Evolutionary conservation across 768 basidiomycete species (phyloP), one percentile per base, ranked within the genome.

Genomic region (Galerina sulciceps): DNA sequence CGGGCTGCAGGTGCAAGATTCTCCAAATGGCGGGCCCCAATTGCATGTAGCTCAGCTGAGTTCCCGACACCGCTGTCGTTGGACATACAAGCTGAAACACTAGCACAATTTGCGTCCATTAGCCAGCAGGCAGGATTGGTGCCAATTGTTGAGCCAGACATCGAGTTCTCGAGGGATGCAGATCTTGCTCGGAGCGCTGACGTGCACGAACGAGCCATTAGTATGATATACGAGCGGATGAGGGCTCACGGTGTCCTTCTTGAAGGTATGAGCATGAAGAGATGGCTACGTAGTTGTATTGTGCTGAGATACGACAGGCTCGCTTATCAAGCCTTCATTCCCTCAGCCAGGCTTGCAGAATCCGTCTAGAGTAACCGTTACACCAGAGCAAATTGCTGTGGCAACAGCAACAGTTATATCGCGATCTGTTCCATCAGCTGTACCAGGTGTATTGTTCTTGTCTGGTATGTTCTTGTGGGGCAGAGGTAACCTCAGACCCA

Each of bases 111-210:
- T 65, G 79, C 83, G 42, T 76, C 79, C 1, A 76, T 82, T 56
- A 83, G 79, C 64, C 81, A 83, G 61, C 74, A 81, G 66, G 81
- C 80, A 1, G 79, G 80, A 26, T 63, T 84, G 18, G 80, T 83
- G n/a, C 81, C 81, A 4, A 79, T 84, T 53, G 76, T 83, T 6
- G 82, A 83, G 62, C 82, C 80, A 11, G 82, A 84, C 62, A 77
- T 83, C 17, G 79, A 83, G 63, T 82, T 83, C 59, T 71, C 74
- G 22, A 81, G 72, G 34, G 81, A 83, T 42, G 79, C 81, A 18
- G 75, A 79, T 60, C 63, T 84, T 51, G 70, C 67, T 36, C 71
- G 79, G 59, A 82, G 80, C 56, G 73, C 73, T 0, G 77, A 81
- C 58, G 75, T 83, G 37, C 81, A 82, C 48, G 72, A 80, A 63